Evolutionary conservation across 1,284 basidiomycete genomes (phyloP).

Genomic region (Gomphus sp.): DNA sequence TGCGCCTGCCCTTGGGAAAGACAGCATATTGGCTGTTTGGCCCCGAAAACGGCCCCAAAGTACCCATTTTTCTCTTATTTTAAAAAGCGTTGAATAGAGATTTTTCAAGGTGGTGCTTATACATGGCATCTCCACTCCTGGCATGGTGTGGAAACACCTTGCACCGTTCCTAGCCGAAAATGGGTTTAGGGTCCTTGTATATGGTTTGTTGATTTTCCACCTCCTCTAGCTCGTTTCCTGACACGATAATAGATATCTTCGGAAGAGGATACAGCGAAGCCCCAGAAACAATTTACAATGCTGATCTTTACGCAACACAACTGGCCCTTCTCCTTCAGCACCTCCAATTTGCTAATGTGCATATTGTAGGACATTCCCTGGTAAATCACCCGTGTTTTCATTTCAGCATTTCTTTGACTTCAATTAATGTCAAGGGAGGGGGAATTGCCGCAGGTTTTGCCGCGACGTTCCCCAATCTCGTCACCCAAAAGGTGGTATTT

Average conservation of each 20-base stretch:
- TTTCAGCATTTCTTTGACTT: not conserved
- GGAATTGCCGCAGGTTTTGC: constrained; percentile 62
- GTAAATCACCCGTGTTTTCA: constrained; percentile 24
- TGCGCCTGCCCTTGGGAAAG: constrained; percentile 24
- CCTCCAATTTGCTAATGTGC: constrained; percentile 55
- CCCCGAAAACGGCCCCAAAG: constrained; percentile 58
- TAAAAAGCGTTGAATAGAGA: not conserved
- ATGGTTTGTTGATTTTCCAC: constrained; percentile 34
- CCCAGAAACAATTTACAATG: constrained; percentile 54
- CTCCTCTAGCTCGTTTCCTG: not conserved
- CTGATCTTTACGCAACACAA: constrained; percentile 57
- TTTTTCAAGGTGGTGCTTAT: constrained; percentile 55
- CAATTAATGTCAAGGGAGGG: constrained; percentile 45
- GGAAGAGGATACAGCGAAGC: constrained; percentile 76
- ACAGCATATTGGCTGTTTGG: constrained; percentile 68
- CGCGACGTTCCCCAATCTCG: constrained; percentile 58
- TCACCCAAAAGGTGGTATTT: constrained; percentile 51
- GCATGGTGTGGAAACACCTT: constrained; percentile 66
- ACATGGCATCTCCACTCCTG: constrained; percentile 68
- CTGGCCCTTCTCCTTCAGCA: constrained; percentile 75
- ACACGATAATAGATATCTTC: constrained; percentile 48
- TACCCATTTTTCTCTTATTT: constrained; percentile 20
- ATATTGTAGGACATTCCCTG: constrained; percentile 67
- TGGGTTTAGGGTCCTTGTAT: constrained; percentile 68
- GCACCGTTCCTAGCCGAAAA: constrained; percentile 48